These are phyloP conservation scores for Peniophora sp. DNA, from an alignment of 1,284 basidiomycete genomes.

Conservation along the genomic window DNA sequence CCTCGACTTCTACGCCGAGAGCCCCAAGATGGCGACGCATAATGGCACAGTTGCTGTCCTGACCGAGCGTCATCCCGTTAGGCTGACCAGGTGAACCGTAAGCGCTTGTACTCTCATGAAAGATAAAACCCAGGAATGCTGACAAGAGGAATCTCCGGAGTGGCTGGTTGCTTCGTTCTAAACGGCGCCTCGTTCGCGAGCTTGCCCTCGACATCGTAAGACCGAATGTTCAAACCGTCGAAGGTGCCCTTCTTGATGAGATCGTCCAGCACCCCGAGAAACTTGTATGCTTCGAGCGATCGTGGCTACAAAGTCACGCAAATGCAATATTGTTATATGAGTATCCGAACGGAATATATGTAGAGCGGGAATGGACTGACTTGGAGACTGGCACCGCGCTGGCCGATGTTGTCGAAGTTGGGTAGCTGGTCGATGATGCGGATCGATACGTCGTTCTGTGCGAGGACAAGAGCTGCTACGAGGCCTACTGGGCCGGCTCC, in stretches of 20 bases:
- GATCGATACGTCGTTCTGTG: constrained; percentile 7
- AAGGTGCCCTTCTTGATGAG: not conserved
- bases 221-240: constrained; percentile 1
- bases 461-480: constrained; percentile 5
- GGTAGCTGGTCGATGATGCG: constrained; percentile 10
- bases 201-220: not conserved
- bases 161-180: not conserved
- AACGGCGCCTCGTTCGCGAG: not conserved
- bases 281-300: not conserved
- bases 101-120: constrained; percentile 2
- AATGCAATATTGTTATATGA: not conserved
- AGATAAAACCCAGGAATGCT: not conserved
- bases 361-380: not conserved
- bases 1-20: not conserved
- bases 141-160: not conserved
- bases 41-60: not conserved
- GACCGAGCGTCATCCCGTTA: not conserved
- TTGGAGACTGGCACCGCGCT: not conserved
- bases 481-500: constrained; percentile 11
- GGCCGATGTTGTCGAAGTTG: not conserved
- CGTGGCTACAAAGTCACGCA: not conserved
- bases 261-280: constrained; percentile 8
- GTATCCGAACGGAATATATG: not conserved
- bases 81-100: not conserved
- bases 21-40: not conserved